Conservation (phyloP, 805 yeast species). For the Cyberlindnera japonica region DNA sequence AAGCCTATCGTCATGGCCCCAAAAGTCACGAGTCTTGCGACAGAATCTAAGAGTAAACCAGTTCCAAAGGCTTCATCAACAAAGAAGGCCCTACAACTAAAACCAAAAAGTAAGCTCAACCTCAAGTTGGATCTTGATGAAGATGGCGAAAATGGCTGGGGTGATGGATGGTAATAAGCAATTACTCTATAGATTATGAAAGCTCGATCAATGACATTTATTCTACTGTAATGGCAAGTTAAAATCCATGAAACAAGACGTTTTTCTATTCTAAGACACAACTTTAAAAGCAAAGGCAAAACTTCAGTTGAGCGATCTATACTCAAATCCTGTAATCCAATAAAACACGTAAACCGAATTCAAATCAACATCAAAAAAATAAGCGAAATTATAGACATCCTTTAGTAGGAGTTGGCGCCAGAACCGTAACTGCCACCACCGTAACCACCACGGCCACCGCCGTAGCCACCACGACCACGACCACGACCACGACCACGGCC, state of each 20-base stretch:
- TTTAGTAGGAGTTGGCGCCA: constrained; percentile 5
- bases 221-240: too few relatives aligned
- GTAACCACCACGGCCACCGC: constrained; percentile 19
- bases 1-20: constrained; percentile 15
- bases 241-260: too few relatives aligned
- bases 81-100: constrained; percentile 26
- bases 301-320: too few relatives aligned
- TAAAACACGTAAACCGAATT: neutral
- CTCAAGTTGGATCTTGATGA: constrained; percentile 30
- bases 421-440: constrained; percentile 9
- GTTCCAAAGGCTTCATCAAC: constrained; percentile 4
- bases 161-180: constrained; percentile 37
- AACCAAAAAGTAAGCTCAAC: constrained; percentile 31
- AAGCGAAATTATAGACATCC: neutral
- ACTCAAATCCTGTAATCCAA: too few relatives aligned
- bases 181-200: neutral
- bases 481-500: constrained; percentile 36
- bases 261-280: too few relatives aligned
- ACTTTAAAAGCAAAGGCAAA: too few relatives aligned
- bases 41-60: constrained; percentile 11
- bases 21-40: constrained; percentile 21
- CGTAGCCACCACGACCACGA: constrained; percentile 24
- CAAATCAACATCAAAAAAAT: neutral
- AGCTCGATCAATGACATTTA: too few relatives aligned
- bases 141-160: constrained; percentile 41